Conservation (phyloP, 2,329 filamentous ascomycete genomes). For the Stachybotrys elegans region DNA sequence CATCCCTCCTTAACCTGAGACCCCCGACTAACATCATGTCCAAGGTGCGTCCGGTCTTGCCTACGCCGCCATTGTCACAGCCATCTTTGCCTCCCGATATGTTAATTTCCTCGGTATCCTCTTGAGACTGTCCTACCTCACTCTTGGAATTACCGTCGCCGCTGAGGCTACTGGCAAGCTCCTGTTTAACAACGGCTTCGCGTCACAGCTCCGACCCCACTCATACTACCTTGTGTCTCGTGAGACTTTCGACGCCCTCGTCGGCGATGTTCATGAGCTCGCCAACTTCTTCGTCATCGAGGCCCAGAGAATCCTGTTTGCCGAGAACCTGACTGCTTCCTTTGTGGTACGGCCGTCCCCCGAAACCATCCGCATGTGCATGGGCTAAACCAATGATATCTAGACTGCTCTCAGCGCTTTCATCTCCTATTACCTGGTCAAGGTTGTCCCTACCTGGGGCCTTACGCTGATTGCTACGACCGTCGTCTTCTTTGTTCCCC, state of each 20-base stretch:
- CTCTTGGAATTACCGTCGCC: constrained; percentile 53
- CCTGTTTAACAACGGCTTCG: constrained; percentile 55
- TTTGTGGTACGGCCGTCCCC: constrained; percentile 42
- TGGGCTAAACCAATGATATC: constrained; percentile 10
- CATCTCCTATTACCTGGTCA: constrained; percentile 63
- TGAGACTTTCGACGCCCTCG: constrained; percentile 54
- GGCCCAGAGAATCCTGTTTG: constrained; percentile 62
- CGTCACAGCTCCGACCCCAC: constrained; percentile 61
- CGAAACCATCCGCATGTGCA: constrained; percentile 9
- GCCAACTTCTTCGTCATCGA: constrained; percentile 70
- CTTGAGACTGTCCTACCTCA: constrained; percentile 62
- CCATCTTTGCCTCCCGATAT: constrained; percentile 61
- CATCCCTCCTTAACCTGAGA: neutral
- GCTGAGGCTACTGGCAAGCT: constrained; percentile 59
- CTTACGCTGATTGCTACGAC: constrained; percentile 57
- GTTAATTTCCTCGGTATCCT: constrained; percentile 61
- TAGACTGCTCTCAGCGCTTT: constrained; percentile 58
- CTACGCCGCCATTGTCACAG: constrained; percentile 50
- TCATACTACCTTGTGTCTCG: constrained; percentile 63
- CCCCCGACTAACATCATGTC: constrained; percentile 9
- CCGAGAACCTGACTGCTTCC: constrained; percentile 60
- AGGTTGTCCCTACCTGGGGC: constrained; percentile 66
- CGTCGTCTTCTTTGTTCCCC: constrained; percentile 55
- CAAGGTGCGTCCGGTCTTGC: constrained; percentile 61
- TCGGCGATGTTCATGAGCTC: constrained; percentile 62